A percentile compares a stretch with the other conserved stretches of the same genome.
Evolutionary conservation across 1,284 basidiomycete species (phyloP).

Genomic region (Mycosarcoma mackinlayi): DNA sequence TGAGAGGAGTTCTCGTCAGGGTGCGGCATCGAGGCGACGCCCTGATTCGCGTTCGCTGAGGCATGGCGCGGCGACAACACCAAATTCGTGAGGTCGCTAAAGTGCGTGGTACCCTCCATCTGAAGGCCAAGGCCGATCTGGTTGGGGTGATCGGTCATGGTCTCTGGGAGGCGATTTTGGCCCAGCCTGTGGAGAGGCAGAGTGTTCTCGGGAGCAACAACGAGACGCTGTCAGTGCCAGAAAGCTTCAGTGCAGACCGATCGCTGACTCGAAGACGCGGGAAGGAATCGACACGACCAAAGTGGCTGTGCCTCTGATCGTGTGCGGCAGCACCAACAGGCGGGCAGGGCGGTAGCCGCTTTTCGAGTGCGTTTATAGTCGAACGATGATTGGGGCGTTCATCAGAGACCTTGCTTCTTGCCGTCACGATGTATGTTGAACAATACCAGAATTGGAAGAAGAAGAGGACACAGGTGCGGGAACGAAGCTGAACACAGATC

Average conservation of each 20-base stretch:
- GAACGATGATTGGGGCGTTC: not conserved
- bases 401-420: not conserved
- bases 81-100: slow-evolving; percentile 39
- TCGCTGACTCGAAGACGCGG: not conserved
- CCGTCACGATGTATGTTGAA: not conserved
- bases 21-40: not conserved
- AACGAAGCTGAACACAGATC: not conserved
- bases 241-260: not conserved
- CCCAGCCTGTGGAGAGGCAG: not conserved
- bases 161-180: not conserved
- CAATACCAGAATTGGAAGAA: not conserved
- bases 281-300: not conserved
- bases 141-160: slow-evolving; percentile 14
- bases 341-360: not conserved
- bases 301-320: not conserved
- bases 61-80: slow-evolving; percentile 10
- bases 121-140: slow-evolving; percentile 30
- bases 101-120: slow-evolving; percentile 23
- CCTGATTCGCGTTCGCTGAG: not conserved
- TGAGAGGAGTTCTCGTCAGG: slow-evolving; percentile 4
- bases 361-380: not conserved
- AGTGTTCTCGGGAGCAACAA: not conserved
- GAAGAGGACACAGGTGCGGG: not conserved
- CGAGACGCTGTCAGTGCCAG: not conserved
- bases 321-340: not conserved